Base-by-base conservation (phyloP, 176 grass and related monocot species). In the Dactylis glomerata region DNA sequence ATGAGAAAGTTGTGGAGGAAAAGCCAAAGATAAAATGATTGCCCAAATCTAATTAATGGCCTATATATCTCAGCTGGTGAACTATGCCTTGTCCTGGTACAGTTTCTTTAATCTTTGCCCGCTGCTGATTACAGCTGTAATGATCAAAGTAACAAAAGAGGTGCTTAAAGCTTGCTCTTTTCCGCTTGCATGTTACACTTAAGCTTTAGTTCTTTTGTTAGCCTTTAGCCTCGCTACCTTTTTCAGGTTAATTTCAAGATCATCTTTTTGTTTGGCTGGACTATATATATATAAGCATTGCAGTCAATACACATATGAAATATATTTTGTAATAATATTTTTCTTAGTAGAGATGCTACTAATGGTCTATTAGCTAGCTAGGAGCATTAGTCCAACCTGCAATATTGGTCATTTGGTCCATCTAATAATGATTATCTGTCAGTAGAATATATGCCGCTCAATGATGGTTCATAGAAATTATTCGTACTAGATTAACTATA, bases 121-220 rank as follows among this genome's bases (percentile, higher is more conserved):
- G 42, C 81, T 42, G 59, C 76, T 91, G 85, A 81, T 87, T 84
- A 84, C 89, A 80, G 49, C 26, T 75, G 89, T 85, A 91, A 87
- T 87, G 76, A 91, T 87, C 85, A 87, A 91, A 76, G 89, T 58
- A 69, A 75, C 70, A 81, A 87, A 75, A 87, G 81, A 80, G 46
- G 76, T 11, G 68, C 69, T 84, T 84, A 84, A 91, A 91, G 89
- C 34, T 76, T 87, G 15, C 41, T 58, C 81, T 76, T 87, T 91
- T 84, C 23, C 68, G 76, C 82, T 68, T 76, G 69, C 76, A 62
- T 76, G 51, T 36, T 61, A 80, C 32, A 40, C 50, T 76, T 84
- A 69, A 87, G 32, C 85, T 91, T 91, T 91, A 79, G 69, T 62
- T 89, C 85, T 87, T 89, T 91, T 81, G 40, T 32, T 91, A 69